A percentile compares a stretch with the other conserved stretches of the same genome.
These are phyloP conservation scores for Arthroderma uncinatum DNA, from an alignment of 2,329 filamentous ascomycete genomes.

Conservation along the genomic window DNA sequence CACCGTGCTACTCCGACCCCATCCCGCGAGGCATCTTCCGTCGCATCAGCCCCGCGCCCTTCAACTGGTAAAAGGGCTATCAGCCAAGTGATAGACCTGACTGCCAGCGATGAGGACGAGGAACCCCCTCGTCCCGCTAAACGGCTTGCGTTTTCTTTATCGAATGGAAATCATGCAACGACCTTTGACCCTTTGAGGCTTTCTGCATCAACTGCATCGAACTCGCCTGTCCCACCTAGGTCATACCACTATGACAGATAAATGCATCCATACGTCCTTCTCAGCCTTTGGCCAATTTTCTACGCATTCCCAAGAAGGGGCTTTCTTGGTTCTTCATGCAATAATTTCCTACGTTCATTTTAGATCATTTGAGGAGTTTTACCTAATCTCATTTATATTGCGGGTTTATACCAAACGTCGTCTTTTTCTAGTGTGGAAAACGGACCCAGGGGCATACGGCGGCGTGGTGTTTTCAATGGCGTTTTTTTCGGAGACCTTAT, in stretches of 20 bases:
- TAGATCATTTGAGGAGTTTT: background rate
- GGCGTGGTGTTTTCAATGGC: background rate
- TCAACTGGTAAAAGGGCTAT: conserved; percentile 38
- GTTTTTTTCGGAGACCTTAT: background rate
- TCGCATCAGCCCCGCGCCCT: conserved; percentile 26
- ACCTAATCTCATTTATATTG: conserved; percentile 1
- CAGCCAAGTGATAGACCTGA: conserved; percentile 44
- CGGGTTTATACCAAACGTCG: background rate
- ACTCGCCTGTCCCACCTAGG: background rate
- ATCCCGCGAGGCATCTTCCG: conserved; percentile 30
- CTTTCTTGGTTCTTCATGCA: background rate
- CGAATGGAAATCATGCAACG: conserved; percentile 5
- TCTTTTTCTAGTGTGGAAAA: background rate
- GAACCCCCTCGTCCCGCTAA: conserved; percentile 30
- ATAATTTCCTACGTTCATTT: background rate
- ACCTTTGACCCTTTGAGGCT: background rate
- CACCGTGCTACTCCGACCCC: conserved; percentile 23
- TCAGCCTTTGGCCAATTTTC: background rate
- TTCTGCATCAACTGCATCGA: background rate
- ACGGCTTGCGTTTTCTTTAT: conserved; percentile 21
- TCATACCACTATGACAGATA: background rate
- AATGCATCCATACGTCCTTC: background rate
- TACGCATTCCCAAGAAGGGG: background rate
- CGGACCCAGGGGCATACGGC: conserved; percentile 1
- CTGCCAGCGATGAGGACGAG: conserved; percentile 42